phyloP scores from a whole-genome alignment of 441 rosid genomes.

The Bruguiera hainesii region DNA sequence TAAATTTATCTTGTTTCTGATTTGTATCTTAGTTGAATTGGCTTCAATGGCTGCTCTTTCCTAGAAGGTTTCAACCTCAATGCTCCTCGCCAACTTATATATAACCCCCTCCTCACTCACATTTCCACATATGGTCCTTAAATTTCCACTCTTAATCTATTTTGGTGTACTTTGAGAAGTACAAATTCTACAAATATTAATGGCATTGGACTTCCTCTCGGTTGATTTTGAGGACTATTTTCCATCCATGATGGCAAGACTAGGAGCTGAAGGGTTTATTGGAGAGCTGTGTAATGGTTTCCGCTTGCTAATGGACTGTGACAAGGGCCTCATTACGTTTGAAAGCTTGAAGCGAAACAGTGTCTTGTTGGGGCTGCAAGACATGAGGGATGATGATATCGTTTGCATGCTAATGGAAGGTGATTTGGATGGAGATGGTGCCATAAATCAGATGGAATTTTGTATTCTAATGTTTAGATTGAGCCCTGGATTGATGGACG shows the following conservation, averaged over 20 bases:
- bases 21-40: constrained; percentile 9
- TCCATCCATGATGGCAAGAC: constrained; percentile 50
- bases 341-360: constrained; percentile 59
- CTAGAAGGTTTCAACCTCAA: constrained; percentile 29
- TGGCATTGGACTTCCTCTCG: constrained; percentile 22
- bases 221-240: constrained; percentile 33
- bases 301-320: constrained; percentile 51
- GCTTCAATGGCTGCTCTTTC: constrained; percentile 31
- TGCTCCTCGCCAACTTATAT: constrained; percentile 18
- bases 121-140: not conserved
- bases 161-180: not conserved
- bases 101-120: constrained; percentile 23
- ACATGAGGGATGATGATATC: constrained; percentile 46
- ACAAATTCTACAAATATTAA: not conserved
- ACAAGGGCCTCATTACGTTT: constrained; percentile 43
- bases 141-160: not conserved
- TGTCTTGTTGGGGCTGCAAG: constrained; percentile 40
- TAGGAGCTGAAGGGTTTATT: constrained; percentile 52
- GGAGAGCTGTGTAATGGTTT: constrained; percentile 54
- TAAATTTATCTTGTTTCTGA: constrained; percentile 1
- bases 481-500: constrained; percentile 58
- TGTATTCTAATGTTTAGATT: constrained; percentile 59
- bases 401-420: constrained; percentile 57
- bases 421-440: constrained; percentile 57
- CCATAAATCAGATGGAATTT: constrained; percentile 53